These are phyloP conservation scores for Beauveria rudraprayagi DNA, from an alignment of 2,329 filamentous ascomycete species.

Conservation along the genomic window DNA sequence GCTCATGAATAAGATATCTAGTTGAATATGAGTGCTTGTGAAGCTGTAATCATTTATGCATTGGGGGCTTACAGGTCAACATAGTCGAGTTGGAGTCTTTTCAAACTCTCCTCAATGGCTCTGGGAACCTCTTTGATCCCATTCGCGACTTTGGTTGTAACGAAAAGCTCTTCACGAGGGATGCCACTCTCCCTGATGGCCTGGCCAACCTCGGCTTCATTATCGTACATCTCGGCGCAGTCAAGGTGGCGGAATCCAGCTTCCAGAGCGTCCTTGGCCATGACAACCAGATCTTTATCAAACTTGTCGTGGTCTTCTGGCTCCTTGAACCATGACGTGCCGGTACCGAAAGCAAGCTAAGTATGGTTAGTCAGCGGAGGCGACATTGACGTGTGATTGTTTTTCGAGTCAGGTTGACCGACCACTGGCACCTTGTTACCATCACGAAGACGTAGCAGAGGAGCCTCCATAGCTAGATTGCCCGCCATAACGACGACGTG, in stretches of 20 bases:
- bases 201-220: conserved; percentile 37
- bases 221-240: conserved; percentile 50
- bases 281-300: neutral
- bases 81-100: conserved; percentile 1
- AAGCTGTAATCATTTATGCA: neutral
- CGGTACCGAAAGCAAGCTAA: conserved; percentile 8
- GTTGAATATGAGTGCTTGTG: neutral
- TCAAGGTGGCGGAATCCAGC: conserved; percentile 56
- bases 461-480: neutral
- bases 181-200: conserved; percentile 39
- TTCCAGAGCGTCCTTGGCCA: conserved; percentile 29
- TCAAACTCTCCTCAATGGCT: neutral
- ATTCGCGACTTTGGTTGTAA: conserved; percentile 42
- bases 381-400: neutral
- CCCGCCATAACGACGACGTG: neutral
- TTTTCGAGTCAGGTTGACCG: neutral
- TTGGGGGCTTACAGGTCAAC: neutral
- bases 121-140: neutral
- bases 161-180: conserved; percentile 37
- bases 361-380: neutral
- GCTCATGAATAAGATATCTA: conserved; percentile 2
- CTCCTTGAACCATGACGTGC: conserved; percentile 8
- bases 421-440: conserved; percentile 7
- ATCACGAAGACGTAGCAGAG: neutral
- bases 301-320: neutral